Base-by-base conservation (phyloP, 306 rosid species). In the Sophora flavescens region DNA sequence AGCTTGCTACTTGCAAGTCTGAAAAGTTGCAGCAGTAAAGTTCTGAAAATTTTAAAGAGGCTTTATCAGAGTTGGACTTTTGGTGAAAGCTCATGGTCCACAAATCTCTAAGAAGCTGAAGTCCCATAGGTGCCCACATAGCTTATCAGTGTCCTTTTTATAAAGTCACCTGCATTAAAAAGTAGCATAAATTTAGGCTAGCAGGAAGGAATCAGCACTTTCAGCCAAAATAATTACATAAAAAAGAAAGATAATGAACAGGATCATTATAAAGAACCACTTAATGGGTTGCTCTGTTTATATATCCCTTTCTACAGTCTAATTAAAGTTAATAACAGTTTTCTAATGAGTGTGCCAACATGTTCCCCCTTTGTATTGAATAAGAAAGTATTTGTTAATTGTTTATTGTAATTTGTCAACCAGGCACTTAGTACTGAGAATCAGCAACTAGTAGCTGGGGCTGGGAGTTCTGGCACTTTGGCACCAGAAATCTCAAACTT, bases 401-500 rank as follows among this genome's bases (percentile, higher is more conserved):
- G n/a, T 38, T 54, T 38, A 67, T n/a, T 48, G n/a, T 38, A 22
- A 45, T 42, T 63, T 67, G 3, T 68, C 3, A 52, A 22, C 62
- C 78, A 95, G 99, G 88, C 82, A 82, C 86, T 95, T 59, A 63
- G 83, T 28, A 76, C 69, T 72, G 97, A 92, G 83, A 88, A 66
- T 68, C 96, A 87, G 74, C 91, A 90, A 75, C 84, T 92, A 56
- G 85, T 81, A 70, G 62, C 80, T 81, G 96, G 87, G 52, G 81
- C 80, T 68, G 96, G 88, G 75, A 83, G 80, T 80, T 81, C 97
- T 58, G 33, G 86, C 80, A 82, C 86, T 74, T 82, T 92, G 78
- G 84, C 90, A 65, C 78, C 91, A 56, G 99, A 95, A 42, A 93
- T 91, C 67, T 86, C 97, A 63, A 89, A 84, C 80, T 79, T 89